Evolutionary conservation across 148 eudicot genomes (phyloP).

Genomic region (Amaranthus cruentus): DNA sequence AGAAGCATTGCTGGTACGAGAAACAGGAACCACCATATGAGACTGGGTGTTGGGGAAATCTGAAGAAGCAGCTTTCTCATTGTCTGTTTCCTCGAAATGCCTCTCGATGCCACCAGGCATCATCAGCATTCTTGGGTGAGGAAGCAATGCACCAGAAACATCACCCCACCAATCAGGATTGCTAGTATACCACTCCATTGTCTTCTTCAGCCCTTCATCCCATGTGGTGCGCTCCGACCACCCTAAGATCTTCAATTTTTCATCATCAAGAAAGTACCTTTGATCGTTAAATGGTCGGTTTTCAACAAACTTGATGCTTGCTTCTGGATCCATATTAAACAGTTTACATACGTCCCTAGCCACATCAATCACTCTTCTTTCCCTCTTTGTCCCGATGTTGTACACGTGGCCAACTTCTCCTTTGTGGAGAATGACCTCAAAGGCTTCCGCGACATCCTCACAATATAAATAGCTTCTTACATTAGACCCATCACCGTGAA

Average conservation of each 20-base stretch:
- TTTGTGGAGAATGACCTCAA: conserved; percentile 66
- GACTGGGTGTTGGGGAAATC: conserved; percentile 25
- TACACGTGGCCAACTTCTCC: conserved; percentile 85
- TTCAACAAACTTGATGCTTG: conserved; percentile 59
- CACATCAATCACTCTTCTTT: conserved; percentile 69
- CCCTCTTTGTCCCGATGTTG: conserved; percentile 68
- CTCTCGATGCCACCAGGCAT: conserved; percentile 84
- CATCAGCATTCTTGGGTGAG: conserved; percentile 82
- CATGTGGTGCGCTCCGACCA: conserved; percentile 65
- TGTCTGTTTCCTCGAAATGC: conserved; percentile 49
- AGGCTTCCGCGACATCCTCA: conserved; percentile 91
- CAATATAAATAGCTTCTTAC: conserved; percentile 78
- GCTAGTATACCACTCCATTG: conserved; percentile 63
- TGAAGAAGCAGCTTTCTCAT: conserved; percentile 32
- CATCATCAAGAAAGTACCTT: conserved; percentile 67
- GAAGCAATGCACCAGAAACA: conserved; percentile 70
- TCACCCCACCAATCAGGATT: conserved; percentile 84
- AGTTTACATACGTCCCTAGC: conserved; percentile 60
- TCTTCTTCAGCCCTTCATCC: conserved; percentile 65
- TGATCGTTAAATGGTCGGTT: conserved; percentile 77
- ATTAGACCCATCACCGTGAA: conserved; percentile 80
- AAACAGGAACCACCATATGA: conserved; percentile 34
- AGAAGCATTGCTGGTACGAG: conserved; percentile 11
- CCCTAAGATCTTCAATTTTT: conserved; percentile 61
- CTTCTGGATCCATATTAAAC: conserved; percentile 44